These are phyloP conservation scores for Tricholoma flavovirens DNA, from an alignment of 768 basidiomycete species.

Conservation along the genomic window DNA sequence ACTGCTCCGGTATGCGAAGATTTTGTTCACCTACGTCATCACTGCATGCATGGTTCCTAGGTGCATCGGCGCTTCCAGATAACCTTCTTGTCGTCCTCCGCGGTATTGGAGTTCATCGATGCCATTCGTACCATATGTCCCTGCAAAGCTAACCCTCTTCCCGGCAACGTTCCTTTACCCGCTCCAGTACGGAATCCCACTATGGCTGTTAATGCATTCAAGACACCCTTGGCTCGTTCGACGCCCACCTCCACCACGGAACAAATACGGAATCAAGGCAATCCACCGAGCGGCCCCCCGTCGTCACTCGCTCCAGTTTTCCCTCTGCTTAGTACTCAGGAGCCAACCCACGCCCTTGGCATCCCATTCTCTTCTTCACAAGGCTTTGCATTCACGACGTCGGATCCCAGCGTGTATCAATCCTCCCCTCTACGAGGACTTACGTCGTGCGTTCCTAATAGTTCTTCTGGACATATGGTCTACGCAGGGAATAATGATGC, in stretches of 20 bases:
- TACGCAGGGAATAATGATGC: not conserved
- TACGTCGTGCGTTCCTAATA: not conserved
- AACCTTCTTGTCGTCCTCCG: constrained; percentile 47
- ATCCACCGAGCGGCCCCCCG: constrained; percentile 6
- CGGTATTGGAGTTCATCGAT: constrained; percentile 54
- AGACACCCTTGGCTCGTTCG: not conserved
- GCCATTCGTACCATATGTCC: constrained; percentile 66
- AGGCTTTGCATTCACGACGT: not conserved
- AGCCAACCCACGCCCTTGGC: not conserved
- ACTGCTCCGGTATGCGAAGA: constrained; percentile 11
- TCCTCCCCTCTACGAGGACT: constrained; percentile 4
- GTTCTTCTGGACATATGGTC: not conserved
- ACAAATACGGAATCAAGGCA: constrained; percentile 1
- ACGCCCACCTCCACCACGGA: not conserved
- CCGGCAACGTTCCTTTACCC: constrained; percentile 8
- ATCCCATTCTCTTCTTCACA: constrained; percentile 11
- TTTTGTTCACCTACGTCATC: not conserved
- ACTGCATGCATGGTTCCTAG: constrained; percentile 29
- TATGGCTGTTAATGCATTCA: not conserved
- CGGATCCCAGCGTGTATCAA: constrained; percentile 2
- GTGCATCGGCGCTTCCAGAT: constrained; percentile 73
- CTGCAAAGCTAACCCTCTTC: constrained; percentile 54
- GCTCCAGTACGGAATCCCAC: not conserved
- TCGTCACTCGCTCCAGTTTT: not conserved
- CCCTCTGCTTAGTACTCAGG: not conserved